Base-by-base conservation (phyloP, 2,329 filamentous ascomycete genomes). In the Tricladium varicosporioides region DNA sequence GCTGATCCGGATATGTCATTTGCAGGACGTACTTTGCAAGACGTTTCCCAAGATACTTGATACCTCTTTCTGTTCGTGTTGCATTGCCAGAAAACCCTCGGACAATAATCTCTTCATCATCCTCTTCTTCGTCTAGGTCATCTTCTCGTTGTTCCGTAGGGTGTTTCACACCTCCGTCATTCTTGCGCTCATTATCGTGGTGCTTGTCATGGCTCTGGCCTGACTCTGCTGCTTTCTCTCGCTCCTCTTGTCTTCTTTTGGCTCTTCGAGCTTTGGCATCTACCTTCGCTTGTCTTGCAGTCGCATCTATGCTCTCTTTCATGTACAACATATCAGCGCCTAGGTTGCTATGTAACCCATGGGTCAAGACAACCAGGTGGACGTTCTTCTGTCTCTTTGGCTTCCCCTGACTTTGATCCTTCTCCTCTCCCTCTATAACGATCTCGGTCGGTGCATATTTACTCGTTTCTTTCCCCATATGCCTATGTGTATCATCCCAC, bases 271-370 rank as follows among this genome's bases (percentile, higher is more conserved):
- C 79, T 70, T 80, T 86, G 40, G 86, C 84, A 71, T 90, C 87
- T 50, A 84, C 76, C 65, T 87, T 86, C 27, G 90, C 88, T 69
- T 93, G 85, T 65, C 79, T 87, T 3, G 87, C 88, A 2, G 90
- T 86, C 27, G 86, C 85, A 74, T 99, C 94, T 60, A 99, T 97
- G 72, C 91, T 96, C 74, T 99, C 94, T 70, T 99, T 99, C 71
- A 99, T 76, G 70, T 90, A 99, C 16, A 99, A 78, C 94, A 99
- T 96, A 71, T 99, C 94, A 18, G 92, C 89, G 5, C 94, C 91
- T 11, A 97, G 80, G 71, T 99, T 99, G 73, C 93, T 96, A 72
- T 99, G 94, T 61, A 99, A 74, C 0, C 94, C 94, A 75, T 99
- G 94, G 0, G 94, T 97, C 50, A 99, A 75, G 33, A 99, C 80